These are phyloP conservation scores for Ramicandelaber brevisporus DNA, from an alignment of 192 early-diverging fungal genomes.

Conservation along the genomic window DNA sequence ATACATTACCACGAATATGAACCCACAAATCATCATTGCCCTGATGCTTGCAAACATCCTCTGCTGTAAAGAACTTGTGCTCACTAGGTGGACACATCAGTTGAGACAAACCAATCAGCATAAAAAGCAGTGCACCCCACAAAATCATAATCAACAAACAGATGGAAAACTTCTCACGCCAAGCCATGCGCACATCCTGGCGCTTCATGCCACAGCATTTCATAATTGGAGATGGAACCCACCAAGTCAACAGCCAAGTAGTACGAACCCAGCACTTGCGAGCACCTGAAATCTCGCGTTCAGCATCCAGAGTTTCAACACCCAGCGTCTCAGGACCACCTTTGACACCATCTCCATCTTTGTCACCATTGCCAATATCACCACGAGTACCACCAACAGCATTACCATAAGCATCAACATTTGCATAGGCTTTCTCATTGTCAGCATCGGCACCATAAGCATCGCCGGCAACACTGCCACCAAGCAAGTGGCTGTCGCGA, in stretches of 20 bases:
- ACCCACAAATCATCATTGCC: conserved; percentile 30
- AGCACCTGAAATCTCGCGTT: conserved; percentile 7
- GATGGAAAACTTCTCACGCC: conserved; percentile 75
- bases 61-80: conserved; percentile 25
- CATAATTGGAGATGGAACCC: conserved; percentile 9
- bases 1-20: conserved; percentile 34
- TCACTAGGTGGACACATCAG: conserved; percentile 50
- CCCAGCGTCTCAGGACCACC: too few species aligned
- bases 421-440: too few species aligned
- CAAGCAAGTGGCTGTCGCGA: too few species aligned
- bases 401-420: too few species aligned
- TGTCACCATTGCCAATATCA: too few species aligned
- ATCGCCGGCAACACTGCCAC: too few species aligned
- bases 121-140: conserved; percentile 55
- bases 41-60: conserved; percentile 30
- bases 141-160: conserved; percentile 60
- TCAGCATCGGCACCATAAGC: too few species aligned
- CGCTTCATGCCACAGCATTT: conserved; percentile 35
- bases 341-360: too few species aligned
- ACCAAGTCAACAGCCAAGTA: conserved; percentile 15
- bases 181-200: conserved; percentile 81
- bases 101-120: conserved; percentile 60
- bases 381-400: too few species aligned
- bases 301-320: too few species aligned
- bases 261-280: conserved; percentile 17